These are phyloP conservation scores for Tilletiopsis washingtonensis DNA, from an alignment of 1,284 basidiomycete genomes.

Conservation along the genomic window DNA sequence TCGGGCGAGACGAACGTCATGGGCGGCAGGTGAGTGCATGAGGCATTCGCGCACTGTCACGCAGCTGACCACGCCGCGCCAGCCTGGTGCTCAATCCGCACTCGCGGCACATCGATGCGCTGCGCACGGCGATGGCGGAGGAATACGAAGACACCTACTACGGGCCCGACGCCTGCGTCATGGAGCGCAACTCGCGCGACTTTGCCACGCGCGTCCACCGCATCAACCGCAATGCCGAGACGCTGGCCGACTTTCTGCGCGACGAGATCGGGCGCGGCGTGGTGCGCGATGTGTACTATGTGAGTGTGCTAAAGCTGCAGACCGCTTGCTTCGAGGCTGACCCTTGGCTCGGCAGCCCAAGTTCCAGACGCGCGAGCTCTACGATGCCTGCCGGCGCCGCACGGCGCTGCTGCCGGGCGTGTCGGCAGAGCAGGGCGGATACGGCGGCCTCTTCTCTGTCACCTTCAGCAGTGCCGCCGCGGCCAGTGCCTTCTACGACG, in stretches of 20 bases:
- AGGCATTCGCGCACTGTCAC: background rate
- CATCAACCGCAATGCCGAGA: slow-evolving; percentile 77
- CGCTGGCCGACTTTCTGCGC: slow-evolving; percentile 70
- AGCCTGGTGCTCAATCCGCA: slow-evolving; percentile 63
- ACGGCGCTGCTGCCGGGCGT: slow-evolving; percentile 28
- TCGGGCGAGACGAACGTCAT: slow-evolving; percentile 92
- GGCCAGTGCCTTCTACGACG: slow-evolving; percentile 77
- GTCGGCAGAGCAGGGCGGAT: slow-evolving; percentile 54
- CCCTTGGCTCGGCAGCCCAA: slow-evolving; percentile 56
- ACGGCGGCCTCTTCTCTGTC: slow-evolving; percentile 83
- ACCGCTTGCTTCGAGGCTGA: background rate
- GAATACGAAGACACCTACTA: slow-evolving; percentile 82
- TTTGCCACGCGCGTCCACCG: slow-evolving; percentile 67
- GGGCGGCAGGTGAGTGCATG: slow-evolving; percentile 59
- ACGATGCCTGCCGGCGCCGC: slow-evolving; percentile 59
- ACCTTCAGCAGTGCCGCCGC: slow-evolving; percentile 68
- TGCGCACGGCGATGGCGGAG: slow-evolving; percentile 59
- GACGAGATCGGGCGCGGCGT: slow-evolving; percentile 46
- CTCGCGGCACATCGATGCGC: slow-evolving; percentile 58
- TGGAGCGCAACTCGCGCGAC: slow-evolving; percentile 95
- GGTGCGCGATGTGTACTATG: slow-evolving; percentile 79
- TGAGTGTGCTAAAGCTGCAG: background rate
- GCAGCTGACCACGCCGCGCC: background rate
- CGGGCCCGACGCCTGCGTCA: slow-evolving; percentile 85
- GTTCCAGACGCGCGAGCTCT: slow-evolving; percentile 67